Evolutionary conservation across 768 basidiomycete genomes (phyloP).

Genomic region (Crucibulum laeve): DNA sequence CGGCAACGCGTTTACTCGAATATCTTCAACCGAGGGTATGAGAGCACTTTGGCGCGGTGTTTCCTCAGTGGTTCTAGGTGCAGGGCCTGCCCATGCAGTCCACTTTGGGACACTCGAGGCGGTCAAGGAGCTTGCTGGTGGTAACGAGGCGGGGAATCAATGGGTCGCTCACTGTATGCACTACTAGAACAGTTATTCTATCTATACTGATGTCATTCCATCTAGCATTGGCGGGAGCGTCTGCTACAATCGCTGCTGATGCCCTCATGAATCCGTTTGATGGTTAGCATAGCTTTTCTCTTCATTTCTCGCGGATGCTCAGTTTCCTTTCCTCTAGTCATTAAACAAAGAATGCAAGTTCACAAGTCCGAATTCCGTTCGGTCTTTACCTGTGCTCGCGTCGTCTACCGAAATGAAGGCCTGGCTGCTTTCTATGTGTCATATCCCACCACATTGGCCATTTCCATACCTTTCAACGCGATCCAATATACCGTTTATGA

Average conservation of each 20-base stretch:
- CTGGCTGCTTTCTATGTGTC: slow-evolving; percentile 94
- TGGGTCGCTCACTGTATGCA: slow-evolving; percentile 85
- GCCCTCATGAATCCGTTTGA: slow-evolving; percentile 99
- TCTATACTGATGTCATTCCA: slow-evolving; percentile 6
- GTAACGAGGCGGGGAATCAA: slow-evolving; percentile 76
- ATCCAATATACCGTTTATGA: slow-evolving; percentile 98
- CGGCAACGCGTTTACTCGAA: slow-evolving; percentile 86
- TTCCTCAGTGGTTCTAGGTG: slow-evolving; percentile 91
- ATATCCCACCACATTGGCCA: slow-evolving; percentile 95
- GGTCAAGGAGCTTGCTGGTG: slow-evolving; percentile 89
- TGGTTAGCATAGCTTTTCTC: slow-evolving; percentile 49
- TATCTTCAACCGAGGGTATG: slow-evolving; percentile 92
- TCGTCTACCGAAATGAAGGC: slow-evolving; percentile 84
- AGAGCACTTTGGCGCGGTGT: slow-evolving; percentile 94
- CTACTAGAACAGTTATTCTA: not conserved
- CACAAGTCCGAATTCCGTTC: slow-evolving; percentile 91
- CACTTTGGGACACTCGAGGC: slow-evolving; percentile 97
- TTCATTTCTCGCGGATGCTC: slow-evolving; percentile 9
- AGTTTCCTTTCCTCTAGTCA: slow-evolving; percentile 51
- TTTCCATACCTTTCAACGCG: slow-evolving; percentile 97
- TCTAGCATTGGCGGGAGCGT: slow-evolving; percentile 86
- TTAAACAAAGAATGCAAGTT: slow-evolving; percentile 99
- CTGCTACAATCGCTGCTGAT: slow-evolving; percentile 92
- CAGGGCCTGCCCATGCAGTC: slow-evolving; percentile 96
- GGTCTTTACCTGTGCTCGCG: slow-evolving; percentile 78